phyloP scores from a whole-genome alignment of 257 asterid species.

The Echites panduratus region DNA sequence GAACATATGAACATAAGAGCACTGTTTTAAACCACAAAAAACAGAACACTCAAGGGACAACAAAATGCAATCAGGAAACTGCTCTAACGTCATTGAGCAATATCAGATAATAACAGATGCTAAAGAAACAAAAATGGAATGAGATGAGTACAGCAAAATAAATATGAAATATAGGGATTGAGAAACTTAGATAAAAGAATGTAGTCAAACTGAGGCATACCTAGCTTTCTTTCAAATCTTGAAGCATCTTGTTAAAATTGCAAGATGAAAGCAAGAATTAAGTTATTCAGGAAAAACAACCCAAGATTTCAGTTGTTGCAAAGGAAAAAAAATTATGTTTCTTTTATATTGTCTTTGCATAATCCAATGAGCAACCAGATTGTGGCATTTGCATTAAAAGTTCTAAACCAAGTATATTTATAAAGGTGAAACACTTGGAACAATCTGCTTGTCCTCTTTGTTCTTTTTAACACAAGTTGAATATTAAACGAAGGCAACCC shows the following conservation, averaged over 20 bases:
- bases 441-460: not conserved
- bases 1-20: conserved; percentile 16
- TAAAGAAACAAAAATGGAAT: not conserved
- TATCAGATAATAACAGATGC: not conserved
- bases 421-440: not conserved
- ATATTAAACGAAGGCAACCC: not conserved
- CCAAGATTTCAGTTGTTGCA: not conserved
- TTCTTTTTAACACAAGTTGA: not conserved
- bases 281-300: not conserved
- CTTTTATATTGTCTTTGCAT: not conserved
- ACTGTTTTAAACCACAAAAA: not conserved
- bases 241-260: not conserved
- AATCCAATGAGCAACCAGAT: not conserved
- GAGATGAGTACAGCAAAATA: not conserved
- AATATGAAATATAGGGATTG: not conserved
- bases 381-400: not conserved
- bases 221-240: not conserved
- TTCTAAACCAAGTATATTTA: not conserved
- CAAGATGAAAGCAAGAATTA: not conserved
- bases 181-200: not conserved
- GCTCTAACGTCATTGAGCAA: not conserved
- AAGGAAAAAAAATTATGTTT: not conserved
- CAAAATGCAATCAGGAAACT: not conserved
- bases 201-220: not conserved
- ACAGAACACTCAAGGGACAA: not conserved